Evolutionary conservation across 2,329 filamentous ascomycete species (phyloP).

Genomic region (Aspergillus viridinutans): DNA sequence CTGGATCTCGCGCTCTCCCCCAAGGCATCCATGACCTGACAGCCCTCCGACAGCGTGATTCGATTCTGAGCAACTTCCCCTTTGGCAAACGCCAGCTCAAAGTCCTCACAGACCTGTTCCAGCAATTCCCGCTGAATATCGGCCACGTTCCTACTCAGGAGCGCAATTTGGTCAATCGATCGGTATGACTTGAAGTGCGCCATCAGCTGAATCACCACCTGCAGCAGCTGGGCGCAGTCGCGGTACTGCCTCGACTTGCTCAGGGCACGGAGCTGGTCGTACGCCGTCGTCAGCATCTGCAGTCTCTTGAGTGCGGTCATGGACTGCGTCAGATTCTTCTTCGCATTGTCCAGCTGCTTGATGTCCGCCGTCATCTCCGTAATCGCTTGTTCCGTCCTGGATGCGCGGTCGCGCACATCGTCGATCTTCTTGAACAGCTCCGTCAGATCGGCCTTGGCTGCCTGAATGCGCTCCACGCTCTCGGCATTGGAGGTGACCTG

Average conservation of each 20-base stretch:
- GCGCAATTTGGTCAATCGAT: slow-evolving; percentile 96
- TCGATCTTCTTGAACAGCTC: slow-evolving; percentile 94
- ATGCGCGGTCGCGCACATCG: slow-evolving; percentile 79
- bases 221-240: slow-evolving; percentile 87
- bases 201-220: slow-evolving; percentile 96
- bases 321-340: slow-evolving; percentile 90
- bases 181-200: slow-evolving; percentile 97
- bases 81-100: slow-evolving; percentile 91
- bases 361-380: slow-evolving; percentile 99
- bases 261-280: slow-evolving; percentile 84
- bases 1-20: slow-evolving; percentile 80
- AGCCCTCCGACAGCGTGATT: slow-evolving; percentile 75
- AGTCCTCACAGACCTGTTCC: slow-evolving; percentile 98
- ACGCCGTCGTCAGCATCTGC: slow-evolving; percentile 99
- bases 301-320: slow-evolving; percentile 97
- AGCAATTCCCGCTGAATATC: slow-evolving; percentile 88
- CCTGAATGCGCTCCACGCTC: slow-evolving; percentile 85
- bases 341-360: slow-evolving; percentile 92
- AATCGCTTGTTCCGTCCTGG: slow-evolving; percentile 91
- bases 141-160: slow-evolving; percentile 83
- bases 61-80: slow-evolving; percentile 70
- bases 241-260: slow-evolving; percentile 85
- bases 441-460: slow-evolving; percentile 82
- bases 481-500: slow-evolving; percentile 84
- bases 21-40: slow-evolving; percentile 88